Evolutionary conservation across 1,284 basidiomycete species (phyloP), one percentile per base, ranked within the genome.

Genomic region (Limonomyces culmigenus): DNA sequence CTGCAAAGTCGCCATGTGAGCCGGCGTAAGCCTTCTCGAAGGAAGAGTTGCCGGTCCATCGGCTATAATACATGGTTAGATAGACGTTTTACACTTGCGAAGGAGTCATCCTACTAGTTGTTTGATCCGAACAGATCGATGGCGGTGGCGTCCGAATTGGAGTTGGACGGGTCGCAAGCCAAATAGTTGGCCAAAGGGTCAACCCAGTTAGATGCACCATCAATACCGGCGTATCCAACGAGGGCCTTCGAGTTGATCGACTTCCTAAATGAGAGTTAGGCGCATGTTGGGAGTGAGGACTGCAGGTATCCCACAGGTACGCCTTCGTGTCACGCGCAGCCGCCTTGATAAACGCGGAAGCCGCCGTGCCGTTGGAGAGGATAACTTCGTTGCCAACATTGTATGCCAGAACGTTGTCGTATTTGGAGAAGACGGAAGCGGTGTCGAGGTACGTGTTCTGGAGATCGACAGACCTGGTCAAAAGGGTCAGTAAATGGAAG

Each of bases 311-410:
- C 48, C 42, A 79, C 75, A 91, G 62, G 55, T 89, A 93, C 2
- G 88, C 72, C 54, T 78, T 91, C 47, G 73, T 60, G 52, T 95
- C 91, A 29, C 89, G 73, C 16, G 86, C 86, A 14, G 88, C 88
- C 29, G 87, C 88, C 56, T 93, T 93, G 53, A 95, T 71, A 52
- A 74, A 93, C 1, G 88, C 70, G 8, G 75, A 72, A 13, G 79
- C 73, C 32, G 58, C 60, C 12, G 83, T 84, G 42, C 62, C 67
- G 35, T 68, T 63, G 16, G 62, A 39, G 20, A 65, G 71, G 42
- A 91, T 70, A 14, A 91, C 83, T 55, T 93, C 89, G 52, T 95
- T 95, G 14, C 87, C 89, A 39, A 95, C 65, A 50, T 91, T 91
- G 60, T 73, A 74, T 34, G 74, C 84, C 36, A 89, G 58, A 21